Evolutionary conservation across 2,329 filamentous ascomycete genomes (phyloP).

Genomic region (Albophoma yamanashiensis): DNA sequence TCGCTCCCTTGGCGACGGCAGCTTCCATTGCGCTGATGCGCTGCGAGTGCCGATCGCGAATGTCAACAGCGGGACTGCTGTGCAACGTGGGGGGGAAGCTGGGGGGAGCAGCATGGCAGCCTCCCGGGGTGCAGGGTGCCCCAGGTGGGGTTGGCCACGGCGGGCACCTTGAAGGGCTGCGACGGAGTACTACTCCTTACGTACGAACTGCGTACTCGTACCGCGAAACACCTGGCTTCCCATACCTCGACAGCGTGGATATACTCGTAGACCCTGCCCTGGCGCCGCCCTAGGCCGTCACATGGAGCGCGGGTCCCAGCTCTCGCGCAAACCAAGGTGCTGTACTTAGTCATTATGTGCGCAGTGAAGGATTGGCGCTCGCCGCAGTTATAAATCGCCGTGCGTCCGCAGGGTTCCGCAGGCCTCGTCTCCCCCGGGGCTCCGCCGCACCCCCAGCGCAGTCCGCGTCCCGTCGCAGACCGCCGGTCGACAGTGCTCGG

Average conservation of each 20-base stretch:
- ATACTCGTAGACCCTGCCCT: not conserved
- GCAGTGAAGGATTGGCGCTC: not conserved
- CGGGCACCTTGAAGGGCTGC: no score
- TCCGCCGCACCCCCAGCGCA: not conserved
- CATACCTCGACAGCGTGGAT: not conserved
- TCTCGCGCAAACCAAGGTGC: not conserved
- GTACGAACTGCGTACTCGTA: no score
- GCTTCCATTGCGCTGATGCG: not conserved
- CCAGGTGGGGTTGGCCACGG: not conserved
- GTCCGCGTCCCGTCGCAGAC: not conserved
- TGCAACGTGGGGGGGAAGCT: not conserved
- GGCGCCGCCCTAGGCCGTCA: not conserved
- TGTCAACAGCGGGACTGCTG: not conserved
- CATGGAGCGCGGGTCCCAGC: not conserved
- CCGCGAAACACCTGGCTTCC: no score
- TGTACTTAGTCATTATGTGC: not conserved
- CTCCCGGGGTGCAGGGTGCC: not conserved
- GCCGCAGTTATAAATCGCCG: not conserved
- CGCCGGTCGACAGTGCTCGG: not conserved
- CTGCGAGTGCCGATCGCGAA: not conserved
- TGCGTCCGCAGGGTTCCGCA: not conserved
- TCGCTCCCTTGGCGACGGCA: not conserved
- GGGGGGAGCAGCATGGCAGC: not conserved
- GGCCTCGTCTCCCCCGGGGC: not conserved
- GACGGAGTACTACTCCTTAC: no score